Conservation (phyloP, 257 asterid genomes). For the Nicotiana otophora region DNA sequence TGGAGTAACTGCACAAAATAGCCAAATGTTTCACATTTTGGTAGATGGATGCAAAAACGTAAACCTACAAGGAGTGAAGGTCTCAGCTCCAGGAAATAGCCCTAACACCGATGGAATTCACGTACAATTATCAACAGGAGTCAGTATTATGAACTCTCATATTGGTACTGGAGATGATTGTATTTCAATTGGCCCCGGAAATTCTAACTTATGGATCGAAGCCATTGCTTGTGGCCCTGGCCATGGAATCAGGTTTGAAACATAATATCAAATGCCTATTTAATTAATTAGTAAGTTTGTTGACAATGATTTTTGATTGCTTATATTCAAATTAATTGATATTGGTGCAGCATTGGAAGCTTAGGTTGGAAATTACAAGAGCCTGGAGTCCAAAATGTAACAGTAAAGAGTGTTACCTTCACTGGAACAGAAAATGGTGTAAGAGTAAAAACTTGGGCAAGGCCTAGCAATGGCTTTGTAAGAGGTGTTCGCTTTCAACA, state of each 20-base stretch:
- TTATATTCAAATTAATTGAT: no score
- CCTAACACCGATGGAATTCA: conserved; percentile 33
- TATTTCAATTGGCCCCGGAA: conserved; percentile 28
- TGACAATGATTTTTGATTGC: no score
- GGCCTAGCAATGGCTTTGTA: conserved; percentile 20
- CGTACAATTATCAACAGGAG: conserved; percentile 17
- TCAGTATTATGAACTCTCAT: conserved; percentile 14
- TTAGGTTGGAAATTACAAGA: conserved; percentile 14
- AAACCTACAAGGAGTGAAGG: conserved; percentile 13
- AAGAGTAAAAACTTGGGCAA: conserved; percentile 21
- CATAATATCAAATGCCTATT: not conserved
- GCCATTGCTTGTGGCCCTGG: conserved; percentile 24
- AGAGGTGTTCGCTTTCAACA: conserved; percentile 10
- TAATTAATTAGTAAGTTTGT: no score
- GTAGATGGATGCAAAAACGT: conserved; percentile 21
- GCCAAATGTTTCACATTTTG: conserved; percentile 25
- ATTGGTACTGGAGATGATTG: conserved; percentile 31
- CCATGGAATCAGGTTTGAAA: conserved; percentile 27
- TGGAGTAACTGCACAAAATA: conserved; percentile 23
- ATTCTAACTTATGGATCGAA: conserved; percentile 15
- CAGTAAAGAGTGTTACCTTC: not conserved
- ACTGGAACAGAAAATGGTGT: conserved; percentile 14
- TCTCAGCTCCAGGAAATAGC: conserved; percentile 21
- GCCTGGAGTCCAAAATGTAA: conserved; percentile 20
- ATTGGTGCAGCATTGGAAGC: conserved; percentile 19